Percentiles rank a stretch among this genome's conserved stretches.
phyloP scores from a whole-genome alignment of 2,329 filamentous ascomycete genomes.

The Botryotinia narcissicola region DNA sequence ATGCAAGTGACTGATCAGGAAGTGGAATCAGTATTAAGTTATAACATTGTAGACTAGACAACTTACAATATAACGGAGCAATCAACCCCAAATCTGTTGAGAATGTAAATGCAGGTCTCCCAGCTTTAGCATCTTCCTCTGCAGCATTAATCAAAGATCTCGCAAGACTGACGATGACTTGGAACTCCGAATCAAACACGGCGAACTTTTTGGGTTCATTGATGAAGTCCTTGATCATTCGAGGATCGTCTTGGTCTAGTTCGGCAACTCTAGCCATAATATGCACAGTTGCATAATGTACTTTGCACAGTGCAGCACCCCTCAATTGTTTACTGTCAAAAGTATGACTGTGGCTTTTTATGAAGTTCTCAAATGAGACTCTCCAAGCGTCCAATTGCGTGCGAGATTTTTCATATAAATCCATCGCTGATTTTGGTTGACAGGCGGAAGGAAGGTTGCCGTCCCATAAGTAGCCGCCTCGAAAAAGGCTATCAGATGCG shows the following conservation, averaged over 20 bases:
- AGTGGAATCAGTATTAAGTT: not conserved
- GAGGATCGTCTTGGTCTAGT: slow-evolving; percentile 15
- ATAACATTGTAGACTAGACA: not conserved
- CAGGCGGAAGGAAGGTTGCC: slow-evolving; percentile 22
- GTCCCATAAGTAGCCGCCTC: slow-evolving; percentile 31
- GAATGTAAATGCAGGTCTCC: slow-evolving; percentile 32
- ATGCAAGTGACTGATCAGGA: slow-evolving; percentile 19
- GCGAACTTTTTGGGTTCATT: slow-evolving; percentile 1
- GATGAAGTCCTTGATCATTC: not conserved
- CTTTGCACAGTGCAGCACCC: slow-evolving; percentile 35
- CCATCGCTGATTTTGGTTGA: slow-evolving; percentile 25
- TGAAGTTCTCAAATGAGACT: slow-evolving; percentile 32
- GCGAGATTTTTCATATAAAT: slow-evolving; percentile 24
- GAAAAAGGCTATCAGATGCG: slow-evolving; percentile 31
- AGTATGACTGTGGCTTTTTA: slow-evolving; percentile 26
- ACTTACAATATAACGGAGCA: slow-evolving; percentile 35
- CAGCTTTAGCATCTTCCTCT: slow-evolving; percentile 30
- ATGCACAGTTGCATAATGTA: slow-evolving; percentile 31
- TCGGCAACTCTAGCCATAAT: slow-evolving; percentile 29
- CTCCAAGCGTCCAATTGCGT: slow-evolving; percentile 29
- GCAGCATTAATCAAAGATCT: slow-evolving; percentile 32
- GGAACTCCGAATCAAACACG: slow-evolving; percentile 25
- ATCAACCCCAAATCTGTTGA: slow-evolving; percentile 35
- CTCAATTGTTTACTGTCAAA: slow-evolving; percentile 33
- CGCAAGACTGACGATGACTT: slow-evolving; percentile 29